Percentiles rank a stretch among this genome's conserved stretches.
Evolutionary conservation across 108 stramenopile species (phyloP).

Genomic region (Phaeodactylum tricornutum): DNA sequence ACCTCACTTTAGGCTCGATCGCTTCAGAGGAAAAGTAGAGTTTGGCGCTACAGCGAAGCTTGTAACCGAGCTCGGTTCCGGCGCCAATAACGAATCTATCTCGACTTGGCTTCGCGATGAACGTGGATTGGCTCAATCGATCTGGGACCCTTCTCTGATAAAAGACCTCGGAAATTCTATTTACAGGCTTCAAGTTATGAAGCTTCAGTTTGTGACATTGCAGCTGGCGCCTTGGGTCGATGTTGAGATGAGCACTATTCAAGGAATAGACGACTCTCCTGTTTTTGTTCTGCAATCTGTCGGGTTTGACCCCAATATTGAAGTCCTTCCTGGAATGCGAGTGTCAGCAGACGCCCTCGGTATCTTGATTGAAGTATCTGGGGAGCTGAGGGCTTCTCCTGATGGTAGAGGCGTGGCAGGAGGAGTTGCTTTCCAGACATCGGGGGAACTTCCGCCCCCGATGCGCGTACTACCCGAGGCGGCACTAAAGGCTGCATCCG

Average conservation of each 20-base stretch:
- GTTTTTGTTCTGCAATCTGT: constrained; percentile 57
- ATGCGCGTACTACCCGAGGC: constrained; percentile 54
- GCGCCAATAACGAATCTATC: constrained; percentile 20
- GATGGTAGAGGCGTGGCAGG: constrained; percentile 66
- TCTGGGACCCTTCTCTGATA: constrained; percentile 64
- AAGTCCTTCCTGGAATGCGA: constrained; percentile 49
- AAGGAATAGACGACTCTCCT: constrained; percentile 10
- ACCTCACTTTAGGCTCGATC: constrained; percentile 59
- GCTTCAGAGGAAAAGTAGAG: constrained; percentile 40
- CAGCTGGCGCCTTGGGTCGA: constrained; percentile 62
- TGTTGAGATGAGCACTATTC: constrained; percentile 56
- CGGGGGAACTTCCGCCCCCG: constrained; percentile 47
- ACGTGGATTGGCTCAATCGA: constrained; percentile 44
- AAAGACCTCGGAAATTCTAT: constrained; percentile 32
- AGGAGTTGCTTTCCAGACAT: constrained; percentile 53
- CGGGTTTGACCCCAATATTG: constrained; percentile 67
- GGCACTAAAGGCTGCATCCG: constrained; percentile 36
- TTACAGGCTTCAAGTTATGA: constrained; percentile 66
- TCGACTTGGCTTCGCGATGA: constrained; percentile 53
- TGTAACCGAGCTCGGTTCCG: constrained; percentile 31
- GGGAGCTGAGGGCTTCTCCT: constrained; percentile 44
- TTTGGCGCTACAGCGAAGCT: constrained; percentile 61
- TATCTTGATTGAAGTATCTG: constrained; percentile 64
- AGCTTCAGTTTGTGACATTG: constrained; percentile 70
- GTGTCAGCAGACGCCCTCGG: constrained; percentile 40